A percentile compares a stretch with the other conserved stretches of the same genome.
Conservation (phyloP, 768 basidiomycete species). For the Phallus indusiatus region DNA sequence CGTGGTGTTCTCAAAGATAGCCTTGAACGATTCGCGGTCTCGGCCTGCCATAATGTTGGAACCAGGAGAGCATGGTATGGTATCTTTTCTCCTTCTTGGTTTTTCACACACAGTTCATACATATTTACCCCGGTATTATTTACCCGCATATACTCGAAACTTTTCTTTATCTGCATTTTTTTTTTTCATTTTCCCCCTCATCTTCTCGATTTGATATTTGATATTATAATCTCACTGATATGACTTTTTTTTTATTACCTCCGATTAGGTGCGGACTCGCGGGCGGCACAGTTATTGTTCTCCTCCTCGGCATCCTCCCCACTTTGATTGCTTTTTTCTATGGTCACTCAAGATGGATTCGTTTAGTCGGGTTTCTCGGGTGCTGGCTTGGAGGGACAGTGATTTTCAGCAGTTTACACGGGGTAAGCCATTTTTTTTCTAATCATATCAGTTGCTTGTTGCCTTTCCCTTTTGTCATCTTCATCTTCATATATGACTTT, state of each 20-base stretch:
- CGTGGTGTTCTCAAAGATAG: slow-evolving; percentile 52
- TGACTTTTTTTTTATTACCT: background rate
- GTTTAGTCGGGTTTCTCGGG: slow-evolving; percentile 53
- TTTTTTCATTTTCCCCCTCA: background rate
- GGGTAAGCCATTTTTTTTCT: slow-evolving; percentile 34
- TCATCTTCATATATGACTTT: background rate
- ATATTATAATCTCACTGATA: too few relatives aligned
- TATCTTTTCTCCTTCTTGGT: background rate
- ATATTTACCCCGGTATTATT: background rate
- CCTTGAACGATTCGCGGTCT: slow-evolving; percentile 55
- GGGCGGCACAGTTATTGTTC: slow-evolving; percentile 43
- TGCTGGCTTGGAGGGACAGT: slow-evolving; percentile 62
- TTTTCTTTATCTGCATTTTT: too few relatives aligned
- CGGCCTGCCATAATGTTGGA: slow-evolving; percentile 62
- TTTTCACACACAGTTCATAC: background rate
- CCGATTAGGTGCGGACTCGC: slow-evolving; percentile 40
- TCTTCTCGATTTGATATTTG: background rate
- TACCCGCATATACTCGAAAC: background rate
- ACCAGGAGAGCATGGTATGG: slow-evolving; percentile 48
- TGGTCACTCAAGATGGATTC: slow-evolving; percentile 45
- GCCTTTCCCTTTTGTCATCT: background rate
- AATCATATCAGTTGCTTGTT: background rate
- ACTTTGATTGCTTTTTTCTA: slow-evolving; percentile 19
- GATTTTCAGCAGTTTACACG: slow-evolving; percentile 53
- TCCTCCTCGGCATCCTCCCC: slow-evolving; percentile 41